These are phyloP conservation scores for Lyophyllum shimeji DNA, from an alignment of 768 basidiomycete species.

Conservation along the genomic window DNA sequence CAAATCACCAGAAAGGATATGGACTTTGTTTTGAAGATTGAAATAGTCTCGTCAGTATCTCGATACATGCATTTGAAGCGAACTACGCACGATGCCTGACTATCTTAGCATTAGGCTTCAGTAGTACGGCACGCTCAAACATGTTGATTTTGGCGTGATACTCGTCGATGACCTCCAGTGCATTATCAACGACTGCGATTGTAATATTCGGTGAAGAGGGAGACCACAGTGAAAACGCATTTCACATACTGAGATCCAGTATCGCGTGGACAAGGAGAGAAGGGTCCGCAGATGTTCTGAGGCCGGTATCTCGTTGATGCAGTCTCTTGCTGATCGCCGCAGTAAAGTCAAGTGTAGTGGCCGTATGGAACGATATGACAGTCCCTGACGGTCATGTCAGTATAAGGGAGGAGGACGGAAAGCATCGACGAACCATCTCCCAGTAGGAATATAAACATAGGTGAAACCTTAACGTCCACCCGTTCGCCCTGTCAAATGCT, in stretches of 20 bases:
- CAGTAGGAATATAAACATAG: slow-evolving; percentile 65
- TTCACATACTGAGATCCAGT: slow-evolving; percentile 52
- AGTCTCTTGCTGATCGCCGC: slow-evolving; percentile 58
- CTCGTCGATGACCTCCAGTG: slow-evolving; percentile 65
- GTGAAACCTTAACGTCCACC: slow-evolving; percentile 54
- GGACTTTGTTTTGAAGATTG: no score
- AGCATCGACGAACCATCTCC: slow-evolving; percentile 45
- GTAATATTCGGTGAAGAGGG: not conserved
- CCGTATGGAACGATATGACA: slow-evolving; percentile 57
- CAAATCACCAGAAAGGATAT: slow-evolving; percentile 75
- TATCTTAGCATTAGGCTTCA: slow-evolving; percentile 59
- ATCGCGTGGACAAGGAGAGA: slow-evolving; percentile 69
- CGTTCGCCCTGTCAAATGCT: slow-evolving; percentile 37
- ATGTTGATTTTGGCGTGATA: slow-evolving; percentile 63
- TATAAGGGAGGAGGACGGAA: not conserved
- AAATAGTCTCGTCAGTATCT: not conserved
- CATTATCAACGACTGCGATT: slow-evolving; percentile 60
- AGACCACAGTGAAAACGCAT: not conserved
- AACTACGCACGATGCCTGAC: slow-evolving; percentile 54
- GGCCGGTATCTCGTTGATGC: slow-evolving; percentile 53
- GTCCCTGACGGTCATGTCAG: slow-evolving; percentile 36
- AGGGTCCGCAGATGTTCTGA: slow-evolving; percentile 64
- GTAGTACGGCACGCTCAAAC: slow-evolving; percentile 58
- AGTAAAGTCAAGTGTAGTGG: slow-evolving; percentile 44
- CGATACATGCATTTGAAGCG: not conserved